Conservation (phyloP, 805 yeast genomes). For the Hanseniaspora taiwanica region DNA sequence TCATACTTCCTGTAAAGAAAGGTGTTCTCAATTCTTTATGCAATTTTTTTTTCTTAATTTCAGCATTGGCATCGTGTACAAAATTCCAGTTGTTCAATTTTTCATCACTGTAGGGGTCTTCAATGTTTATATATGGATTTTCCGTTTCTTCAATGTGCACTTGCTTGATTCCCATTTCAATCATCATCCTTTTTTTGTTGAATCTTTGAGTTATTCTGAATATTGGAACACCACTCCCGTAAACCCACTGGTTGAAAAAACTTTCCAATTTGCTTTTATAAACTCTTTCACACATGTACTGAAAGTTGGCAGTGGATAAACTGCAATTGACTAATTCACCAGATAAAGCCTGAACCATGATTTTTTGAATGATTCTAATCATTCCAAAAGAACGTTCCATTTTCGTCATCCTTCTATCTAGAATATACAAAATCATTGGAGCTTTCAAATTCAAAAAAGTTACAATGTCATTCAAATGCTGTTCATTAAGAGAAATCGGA, state of each 20-base stretch:
- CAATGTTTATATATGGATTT: conserved; percentile 9
- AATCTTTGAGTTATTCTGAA: conserved; percentile 83
- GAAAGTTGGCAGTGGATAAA: conserved; percentile 73
- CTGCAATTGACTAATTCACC: conserved; percentile 75
- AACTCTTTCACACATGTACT: conserved; percentile 88
- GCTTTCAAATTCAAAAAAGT: conserved; percentile 66
- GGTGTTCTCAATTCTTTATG: conserved; percentile 10
- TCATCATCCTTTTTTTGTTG: conserved; percentile 84
- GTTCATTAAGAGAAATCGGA: conserved; percentile 33
- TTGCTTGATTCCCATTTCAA: conserved; percentile 90
- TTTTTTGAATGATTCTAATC: conserved; percentile 79
- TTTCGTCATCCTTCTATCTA: conserved; percentile 89
- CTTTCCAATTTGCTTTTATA: conserved; percentile 69
- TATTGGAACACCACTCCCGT: conserved; percentile 77
- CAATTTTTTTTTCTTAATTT: not conserved
- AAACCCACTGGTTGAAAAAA: conserved; percentile 91
- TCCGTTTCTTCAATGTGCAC: conserved; percentile 55
- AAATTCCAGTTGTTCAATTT: conserved; percentile 12
- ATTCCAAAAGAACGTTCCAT: conserved; percentile 91
- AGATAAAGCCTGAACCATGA: conserved; percentile 89
- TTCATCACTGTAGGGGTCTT: not conserved
- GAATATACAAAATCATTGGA: conserved; percentile 69
- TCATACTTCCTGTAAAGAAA: conserved; percentile 85
- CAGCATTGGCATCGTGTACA: conserved; percentile 24
- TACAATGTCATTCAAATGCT: conserved; percentile 35